Evolutionary conservation across 2,329 filamentous ascomycete species (phyloP), one percentile per base, ranked within the genome.

Genomic region (Verticillium klebahnii): DNA sequence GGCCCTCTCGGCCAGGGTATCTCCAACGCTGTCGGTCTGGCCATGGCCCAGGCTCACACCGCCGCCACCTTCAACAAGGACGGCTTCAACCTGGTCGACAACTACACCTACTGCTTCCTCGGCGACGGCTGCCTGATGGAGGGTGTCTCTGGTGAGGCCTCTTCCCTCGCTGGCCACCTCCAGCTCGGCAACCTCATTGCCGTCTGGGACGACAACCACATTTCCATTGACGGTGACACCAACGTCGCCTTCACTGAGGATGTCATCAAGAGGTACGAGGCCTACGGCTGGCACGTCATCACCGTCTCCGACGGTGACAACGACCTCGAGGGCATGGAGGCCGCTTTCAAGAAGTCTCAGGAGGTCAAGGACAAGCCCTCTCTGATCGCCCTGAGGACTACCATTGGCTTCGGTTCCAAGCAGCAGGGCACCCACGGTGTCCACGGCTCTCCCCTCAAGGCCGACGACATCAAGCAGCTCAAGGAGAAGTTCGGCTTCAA

Each of bases 81-180:
- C 68, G 92, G 90, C 67, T 98, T 90, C 79, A 88, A 93, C 69
- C 81, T 99, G 62, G 81, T 96, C 80, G 90, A 96, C 87, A 97
- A 98, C 89, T 88, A 97, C 87, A 99, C 95, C 76, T 99, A 93
- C 82, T 82, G 79, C 80, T 97, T 98, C 87, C 91, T 99, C 75
- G 95, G 95, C 76, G 95, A 99, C 84, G 95, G 95, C 69, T 99
- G 95, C 81, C 87, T 96, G 80, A 96, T 96, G 93, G 95, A 99
- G 85, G 95, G 95, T 85, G 86, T 99, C 82, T 92, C 95, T 69
- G 87, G 87, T 74, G 95, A 99, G 84, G 94, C 95, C 72, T 92
- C 85, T 70, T 97, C 93, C 64, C 85, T 93, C 70, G 95, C 95
- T 70, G 95, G 95, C 74, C 95, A 99, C 83, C 86, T 98, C 78